These are phyloP conservation scores for Acacia confusa DNA, from an alignment of 306 rosid genomes.

Conservation along the genomic window DNA sequence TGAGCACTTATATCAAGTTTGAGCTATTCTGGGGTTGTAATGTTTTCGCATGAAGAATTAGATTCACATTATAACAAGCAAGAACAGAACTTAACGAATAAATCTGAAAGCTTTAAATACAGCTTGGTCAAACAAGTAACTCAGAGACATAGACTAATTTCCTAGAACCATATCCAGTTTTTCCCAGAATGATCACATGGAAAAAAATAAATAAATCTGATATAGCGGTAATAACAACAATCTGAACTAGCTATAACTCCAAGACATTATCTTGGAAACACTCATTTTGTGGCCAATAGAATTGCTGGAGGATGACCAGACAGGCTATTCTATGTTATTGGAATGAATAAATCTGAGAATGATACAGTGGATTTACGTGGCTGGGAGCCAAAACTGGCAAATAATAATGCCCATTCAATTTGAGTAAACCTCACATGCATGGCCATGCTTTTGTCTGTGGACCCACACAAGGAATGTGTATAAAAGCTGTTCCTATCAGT, in stretches of 20 bases:
- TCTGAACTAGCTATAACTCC: slow-evolving; percentile 30
- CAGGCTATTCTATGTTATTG: slow-evolving; percentile 38
- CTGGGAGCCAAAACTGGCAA: slow-evolving; percentile 20
- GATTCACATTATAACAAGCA: slow-evolving; percentile 27
- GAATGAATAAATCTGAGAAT: slow-evolving; percentile 25
- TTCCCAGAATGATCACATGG: not conserved
- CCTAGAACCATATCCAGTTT: not conserved
- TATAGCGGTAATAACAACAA: not conserved
- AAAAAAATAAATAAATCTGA: not conserved
- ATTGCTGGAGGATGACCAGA: slow-evolving; percentile 59
- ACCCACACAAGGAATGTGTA: slow-evolving; percentile 28
- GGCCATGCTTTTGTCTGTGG: slow-evolving; percentile 48
- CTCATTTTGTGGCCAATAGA: slow-evolving; percentile 39
- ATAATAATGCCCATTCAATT: not conserved
- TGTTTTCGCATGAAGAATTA: slow-evolving; percentile 17
- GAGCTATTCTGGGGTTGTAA: not conserved
- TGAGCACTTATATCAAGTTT: slow-evolving; percentile 5
- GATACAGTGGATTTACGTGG: slow-evolving; percentile 32
- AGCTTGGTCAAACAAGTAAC: not conserved
- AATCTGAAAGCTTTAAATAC: not conserved
- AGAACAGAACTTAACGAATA: not conserved
- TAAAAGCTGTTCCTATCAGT: not conserved
- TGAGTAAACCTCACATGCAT: slow-evolving; percentile 40
- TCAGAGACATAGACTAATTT: not conserved
- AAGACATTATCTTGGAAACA: slow-evolving; percentile 36